These are phyloP conservation scores for Komagataea norvegica DNA, from an alignment of 1,139 yeast species.

Conservation along the genomic window DNA sequence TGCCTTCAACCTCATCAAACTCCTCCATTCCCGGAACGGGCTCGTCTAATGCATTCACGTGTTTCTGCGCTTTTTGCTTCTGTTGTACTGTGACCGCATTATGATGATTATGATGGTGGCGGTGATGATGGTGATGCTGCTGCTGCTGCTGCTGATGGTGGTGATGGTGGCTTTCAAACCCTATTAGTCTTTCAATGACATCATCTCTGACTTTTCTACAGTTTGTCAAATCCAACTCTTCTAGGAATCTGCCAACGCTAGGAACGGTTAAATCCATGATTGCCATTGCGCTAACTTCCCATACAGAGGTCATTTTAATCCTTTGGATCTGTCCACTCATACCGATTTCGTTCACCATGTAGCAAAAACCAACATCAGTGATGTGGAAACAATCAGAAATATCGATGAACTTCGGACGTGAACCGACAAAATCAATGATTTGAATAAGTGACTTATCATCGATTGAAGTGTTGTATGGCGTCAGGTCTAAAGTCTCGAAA, in stretches of 20 bases:
- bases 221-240: constrained; percentile 61
- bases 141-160: constrained; percentile 1
- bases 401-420: constrained; percentile 56
- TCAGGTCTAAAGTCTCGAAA: constrained; percentile 47
- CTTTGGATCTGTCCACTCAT: constrained; percentile 52
- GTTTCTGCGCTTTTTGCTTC: background rate
- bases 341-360: constrained; percentile 67
- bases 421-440: constrained; percentile 66
- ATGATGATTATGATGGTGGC: constrained; percentile 1
- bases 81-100: background rate
- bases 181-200: constrained; percentile 61
- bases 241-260: constrained; percentile 53
- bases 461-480: constrained; percentile 55
- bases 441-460: constrained; percentile 52
- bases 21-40: constrained; percentile 28
- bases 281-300: constrained; percentile 80
- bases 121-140: background rate
- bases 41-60: constrained; percentile 9
- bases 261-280: constrained; percentile 72
- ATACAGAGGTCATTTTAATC: constrained; percentile 61
- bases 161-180: constrained; percentile 36
- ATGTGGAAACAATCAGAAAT: constrained; percentile 72
- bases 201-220: constrained; percentile 71
- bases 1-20: constrained; percentile 16
- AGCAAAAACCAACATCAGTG: constrained; percentile 69